These are phyloP conservation scores for Coniochaeta ligniaria DNA, from an alignment of 2,329 filamentous ascomycete species.

Conservation along the genomic window DNA sequence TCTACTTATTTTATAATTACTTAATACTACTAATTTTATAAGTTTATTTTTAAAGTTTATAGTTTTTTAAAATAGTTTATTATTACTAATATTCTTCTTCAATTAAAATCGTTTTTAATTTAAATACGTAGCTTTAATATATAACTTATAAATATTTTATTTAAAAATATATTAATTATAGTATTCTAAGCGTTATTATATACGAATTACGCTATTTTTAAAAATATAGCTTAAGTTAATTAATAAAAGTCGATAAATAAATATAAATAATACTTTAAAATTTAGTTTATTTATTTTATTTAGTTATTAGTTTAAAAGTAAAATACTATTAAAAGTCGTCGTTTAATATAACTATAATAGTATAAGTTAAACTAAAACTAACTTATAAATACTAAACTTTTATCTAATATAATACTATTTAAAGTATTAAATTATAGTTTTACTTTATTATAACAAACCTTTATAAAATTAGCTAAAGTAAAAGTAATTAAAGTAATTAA, in stretches of 20 bases:
- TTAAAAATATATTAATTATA: neutral
- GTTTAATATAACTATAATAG: slow-evolving; percentile 2
- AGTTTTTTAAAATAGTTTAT: neutral
- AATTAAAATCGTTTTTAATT: neutral
- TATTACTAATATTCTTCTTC: neutral
- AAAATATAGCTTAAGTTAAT: neutral
- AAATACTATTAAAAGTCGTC: slow-evolving; percentile 2
- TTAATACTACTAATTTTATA: neutral
- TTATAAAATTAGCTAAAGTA: neutral
- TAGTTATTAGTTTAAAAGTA: slow-evolving; percentile 8
- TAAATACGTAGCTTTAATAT: neutral
- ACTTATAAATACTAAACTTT: neutral
- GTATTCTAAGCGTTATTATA: neutral
- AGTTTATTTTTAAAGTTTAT: neutral
- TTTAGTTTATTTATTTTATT: slow-evolving; percentile 7
- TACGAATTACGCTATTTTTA: neutral
- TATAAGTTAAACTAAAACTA: slow-evolving; percentile 2
- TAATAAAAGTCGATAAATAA: slow-evolving; percentile 4
- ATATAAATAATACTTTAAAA: slow-evolving; percentile 6
- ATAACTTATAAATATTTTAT: neutral
- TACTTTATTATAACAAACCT: neutral
- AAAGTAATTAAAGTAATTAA: neutral
- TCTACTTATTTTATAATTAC: neutral
- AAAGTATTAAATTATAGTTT: neutral
- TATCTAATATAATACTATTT: neutral